These are phyloP conservation scores for Physcia stellaris DNA, from an alignment of 495 filamentous ascomycete genomes.

Conservation along the genomic window DNA sequence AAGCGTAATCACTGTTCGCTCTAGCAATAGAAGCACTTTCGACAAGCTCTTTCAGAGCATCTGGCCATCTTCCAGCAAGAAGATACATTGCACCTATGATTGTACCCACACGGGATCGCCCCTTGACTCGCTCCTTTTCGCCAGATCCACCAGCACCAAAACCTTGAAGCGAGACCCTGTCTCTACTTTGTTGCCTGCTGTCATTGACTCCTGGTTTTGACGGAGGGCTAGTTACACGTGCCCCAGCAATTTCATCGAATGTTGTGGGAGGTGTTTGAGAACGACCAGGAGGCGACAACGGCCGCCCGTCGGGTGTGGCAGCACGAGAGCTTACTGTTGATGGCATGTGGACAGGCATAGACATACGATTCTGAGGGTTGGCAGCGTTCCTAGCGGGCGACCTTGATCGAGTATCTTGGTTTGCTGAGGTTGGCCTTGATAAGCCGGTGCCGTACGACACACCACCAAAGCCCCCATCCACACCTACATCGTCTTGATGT, in stretches of 20 bases:
- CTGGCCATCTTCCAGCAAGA: conserved; percentile 74
- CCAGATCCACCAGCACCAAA: conserved; percentile 60
- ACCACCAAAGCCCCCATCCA: too few species aligned
- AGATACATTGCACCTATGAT: conserved; percentile 79
- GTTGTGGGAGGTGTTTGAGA: conserved; percentile 48
- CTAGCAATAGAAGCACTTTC: conserved; percentile 69
- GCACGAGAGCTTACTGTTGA: conserved; percentile 37
- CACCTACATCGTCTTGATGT: conserved; percentile 17
- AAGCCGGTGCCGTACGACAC: too few species aligned
- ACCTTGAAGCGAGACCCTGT: conserved; percentile 70
- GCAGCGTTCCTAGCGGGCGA: neutral
- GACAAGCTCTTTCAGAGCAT: conserved; percentile 73
- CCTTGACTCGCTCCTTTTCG: conserved; percentile 69
- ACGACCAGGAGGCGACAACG: conserved; percentile 30
- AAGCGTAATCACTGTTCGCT: conserved; percentile 76
- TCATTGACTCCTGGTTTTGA: conserved; percentile 9
- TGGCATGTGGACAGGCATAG: conserved; percentile 53
- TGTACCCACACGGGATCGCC: conserved; percentile 66
- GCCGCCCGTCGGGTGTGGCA: conserved; percentile 37
- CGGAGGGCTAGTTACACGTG: conserved; percentile 3
- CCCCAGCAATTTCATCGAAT: conserved; percentile 41
- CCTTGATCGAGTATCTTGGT: neutral
- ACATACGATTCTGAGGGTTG: conserved; percentile 52
- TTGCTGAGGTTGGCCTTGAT: neutral
- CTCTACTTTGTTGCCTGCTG: conserved; percentile 38